Evolutionary conservation across 805 yeast genomes (phyloP).

Genomic region (Yarrowia phangngaensis): DNA sequence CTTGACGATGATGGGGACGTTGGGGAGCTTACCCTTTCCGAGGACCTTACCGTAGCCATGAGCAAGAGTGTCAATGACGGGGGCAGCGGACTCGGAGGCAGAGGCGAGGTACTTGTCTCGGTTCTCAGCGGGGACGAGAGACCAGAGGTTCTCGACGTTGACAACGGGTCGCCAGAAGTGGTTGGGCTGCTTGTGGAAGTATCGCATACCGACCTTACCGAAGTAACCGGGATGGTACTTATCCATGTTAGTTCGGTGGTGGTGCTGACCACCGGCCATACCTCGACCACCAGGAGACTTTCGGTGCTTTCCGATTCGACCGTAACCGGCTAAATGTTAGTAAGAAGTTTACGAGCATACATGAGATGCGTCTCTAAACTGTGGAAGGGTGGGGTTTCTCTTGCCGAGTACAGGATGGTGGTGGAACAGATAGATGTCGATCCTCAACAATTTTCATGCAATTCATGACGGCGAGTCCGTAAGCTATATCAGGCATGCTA

Average conservation of each 20-base stretch:
- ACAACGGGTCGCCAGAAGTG: constrained; percentile 98
- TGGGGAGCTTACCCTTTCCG: constrained; percentile 98
- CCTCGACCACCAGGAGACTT: constrained; percentile 99
- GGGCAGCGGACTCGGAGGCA: constrained; percentile 85
- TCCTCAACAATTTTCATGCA: too few relatives aligned
- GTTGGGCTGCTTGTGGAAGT: constrained; percentile 92
- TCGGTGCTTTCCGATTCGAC: constrained; percentile 99
- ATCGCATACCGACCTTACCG: constrained; percentile 99
- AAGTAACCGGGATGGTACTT: constrained; percentile 99
- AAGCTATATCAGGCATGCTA: too few relatives aligned
- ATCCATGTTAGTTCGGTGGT: constrained; percentile 99
- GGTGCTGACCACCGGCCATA: constrained; percentile 99
- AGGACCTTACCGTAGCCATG: constrained; percentile 99
- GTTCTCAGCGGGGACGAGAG: constrained; percentile 88
- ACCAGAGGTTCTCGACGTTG: constrained; percentile 98
- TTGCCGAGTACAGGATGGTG: constrained; percentile 30
- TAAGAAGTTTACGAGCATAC: constrained; percentile 22
- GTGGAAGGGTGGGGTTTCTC: not conserved
- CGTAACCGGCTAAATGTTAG: constrained; percentile 87
- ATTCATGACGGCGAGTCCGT: too few relatives aligned
- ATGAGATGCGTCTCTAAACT: not conserved
- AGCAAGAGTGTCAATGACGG: constrained; percentile 98
- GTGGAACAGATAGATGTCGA: constrained; percentile 29
- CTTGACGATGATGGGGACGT: constrained; percentile 97
- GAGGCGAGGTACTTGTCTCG: constrained; percentile 89